Evolutionary conservation across 2,329 filamentous ascomycete species (phyloP).

Genomic region (Aspergillus intermedius): DNA sequence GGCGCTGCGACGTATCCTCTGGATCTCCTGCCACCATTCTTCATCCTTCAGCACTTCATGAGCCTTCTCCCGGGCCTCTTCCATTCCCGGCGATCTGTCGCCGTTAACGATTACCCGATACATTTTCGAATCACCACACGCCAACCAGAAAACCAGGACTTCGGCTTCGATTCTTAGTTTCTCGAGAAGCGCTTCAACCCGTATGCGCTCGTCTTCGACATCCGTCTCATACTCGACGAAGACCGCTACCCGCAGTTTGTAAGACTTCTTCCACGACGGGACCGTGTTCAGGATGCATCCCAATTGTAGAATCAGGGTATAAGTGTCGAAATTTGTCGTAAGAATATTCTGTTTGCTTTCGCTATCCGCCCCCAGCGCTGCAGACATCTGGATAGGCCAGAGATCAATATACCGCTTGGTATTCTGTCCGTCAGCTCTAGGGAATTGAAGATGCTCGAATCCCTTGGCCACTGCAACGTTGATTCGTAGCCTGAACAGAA

Average conservation of each 20-base stretch:
- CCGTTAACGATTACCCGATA: conserved; percentile 79
- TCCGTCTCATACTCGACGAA: conserved; percentile 87
- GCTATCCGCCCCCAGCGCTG: conserved; percentile 63
- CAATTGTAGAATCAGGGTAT: conserved; percentile 77
- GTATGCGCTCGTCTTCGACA: conserved; percentile 67
- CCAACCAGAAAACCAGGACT: conserved; percentile 74
- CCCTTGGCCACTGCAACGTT: conserved; percentile 82
- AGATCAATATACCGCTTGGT: conserved; percentile 76
- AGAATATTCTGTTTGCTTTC: conserved; percentile 60
- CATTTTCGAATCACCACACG: conserved; percentile 62
- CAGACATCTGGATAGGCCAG: conserved; percentile 92
- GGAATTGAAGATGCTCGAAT: conserved; percentile 69
- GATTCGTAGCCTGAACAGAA: conserved; percentile 68
- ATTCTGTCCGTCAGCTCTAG: conserved; percentile 51
- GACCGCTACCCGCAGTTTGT: conserved; percentile 68
- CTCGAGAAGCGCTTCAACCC: conserved; percentile 67
- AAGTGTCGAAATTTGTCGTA: conserved; percentile 88
- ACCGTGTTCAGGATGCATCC: conserved; percentile 80
- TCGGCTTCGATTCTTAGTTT: conserved; percentile 77
- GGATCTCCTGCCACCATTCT: conserved; percentile 76
- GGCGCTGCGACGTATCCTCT: conserved; percentile 38
- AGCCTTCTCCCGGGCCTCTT: conserved; percentile 55
- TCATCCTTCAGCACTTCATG: conserved; percentile 62
- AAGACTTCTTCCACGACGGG: conserved; percentile 69
- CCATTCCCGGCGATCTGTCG: conserved; percentile 42